phyloP scores from a whole-genome alignment of 768 basidiomycete genomes.

The Trametes sanguinea region DNA sequence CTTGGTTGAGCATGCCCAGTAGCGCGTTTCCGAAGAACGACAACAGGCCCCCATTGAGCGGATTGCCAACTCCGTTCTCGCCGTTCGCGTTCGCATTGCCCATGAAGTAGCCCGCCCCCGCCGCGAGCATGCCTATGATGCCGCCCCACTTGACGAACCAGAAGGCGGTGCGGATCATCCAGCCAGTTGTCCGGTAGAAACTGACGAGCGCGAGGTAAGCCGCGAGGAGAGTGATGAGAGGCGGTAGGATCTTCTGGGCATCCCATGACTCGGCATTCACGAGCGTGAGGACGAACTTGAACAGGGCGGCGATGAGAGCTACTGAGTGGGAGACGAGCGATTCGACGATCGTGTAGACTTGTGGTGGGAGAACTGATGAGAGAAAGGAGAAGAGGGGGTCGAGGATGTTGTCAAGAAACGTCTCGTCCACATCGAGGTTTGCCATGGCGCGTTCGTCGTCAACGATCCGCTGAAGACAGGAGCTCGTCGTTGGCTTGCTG shows the following conservation, averaged over 20 bases:
- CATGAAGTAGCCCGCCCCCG: slow-evolving; percentile 56
- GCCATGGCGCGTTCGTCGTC: background rate
- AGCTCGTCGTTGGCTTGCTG: too few species aligned
- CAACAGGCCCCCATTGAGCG: slow-evolving; percentile 35
- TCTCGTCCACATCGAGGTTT: slow-evolving; percentile 9
- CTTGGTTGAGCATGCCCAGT: slow-evolving; percentile 45
- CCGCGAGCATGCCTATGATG: slow-evolving; percentile 56
- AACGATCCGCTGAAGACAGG: background rate
- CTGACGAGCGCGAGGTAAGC: slow-evolving; percentile 79
- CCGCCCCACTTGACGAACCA: slow-evolving; percentile 81
- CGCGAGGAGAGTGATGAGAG: slow-evolving; percentile 67
- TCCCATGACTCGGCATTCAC: slow-evolving; percentile 61
- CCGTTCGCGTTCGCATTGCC: slow-evolving; percentile 35
- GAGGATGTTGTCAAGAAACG: slow-evolving; percentile 35
- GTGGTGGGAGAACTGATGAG: slow-evolving; percentile 53
- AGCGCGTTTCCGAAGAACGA: slow-evolving; percentile 44
- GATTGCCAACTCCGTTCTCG: slow-evolving; percentile 38
- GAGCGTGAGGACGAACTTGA: slow-evolving; percentile 50
- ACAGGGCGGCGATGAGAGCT: slow-evolving; percentile 50
- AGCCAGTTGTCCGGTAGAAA: slow-evolving; percentile 76
- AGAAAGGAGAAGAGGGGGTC: slow-evolving; percentile 58
- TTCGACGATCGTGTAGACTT: slow-evolving; percentile 53
- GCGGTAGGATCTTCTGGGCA: slow-evolving; percentile 67
- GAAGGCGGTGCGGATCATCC: slow-evolving; percentile 65
- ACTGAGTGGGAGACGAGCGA: slow-evolving; percentile 54